phyloP scores from a whole-genome alignment of 805 yeast genomes.

The Saccharomycopsis vini region DNA sequence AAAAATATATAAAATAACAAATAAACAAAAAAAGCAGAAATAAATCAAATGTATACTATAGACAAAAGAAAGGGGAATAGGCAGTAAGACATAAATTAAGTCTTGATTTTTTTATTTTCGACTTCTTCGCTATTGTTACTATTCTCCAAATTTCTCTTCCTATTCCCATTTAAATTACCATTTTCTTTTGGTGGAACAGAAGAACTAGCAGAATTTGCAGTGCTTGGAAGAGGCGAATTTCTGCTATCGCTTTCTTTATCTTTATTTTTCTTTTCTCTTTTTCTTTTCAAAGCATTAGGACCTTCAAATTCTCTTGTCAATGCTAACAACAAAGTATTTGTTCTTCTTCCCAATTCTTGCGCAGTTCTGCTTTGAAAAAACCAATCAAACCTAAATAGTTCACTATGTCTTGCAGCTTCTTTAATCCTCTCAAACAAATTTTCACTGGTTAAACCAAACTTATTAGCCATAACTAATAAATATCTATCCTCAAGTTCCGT shows the following conservation, averaged over 20 bases:
- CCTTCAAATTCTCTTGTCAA: conserved; percentile 64
- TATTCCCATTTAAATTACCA: neutral
- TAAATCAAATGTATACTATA: too few species aligned
- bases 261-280: conserved; percentile 22
- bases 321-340: conserved; percentile 57
- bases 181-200: neutral
- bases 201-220: neutral
- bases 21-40: too few species aligned
- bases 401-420: conserved; percentile 51
- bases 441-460: conserved; percentile 54
- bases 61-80: too few species aligned
- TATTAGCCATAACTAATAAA: conserved; percentile 49
- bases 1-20: neutral
- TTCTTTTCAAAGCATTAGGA: conserved; percentile 45
- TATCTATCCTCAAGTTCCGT: conserved; percentile 65
- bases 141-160: neutral
- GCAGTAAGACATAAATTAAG: too few species aligned
- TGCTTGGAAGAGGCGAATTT: neutral
- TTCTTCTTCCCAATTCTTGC: conserved; percentile 63
- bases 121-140: too few species aligned
- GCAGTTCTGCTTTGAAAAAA: conserved; percentile 61
- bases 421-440: conserved; percentile 55
- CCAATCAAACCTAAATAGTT: conserved; percentile 65
- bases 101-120: neutral
- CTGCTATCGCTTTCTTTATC: conserved; percentile 1